These are phyloP conservation scores for Hibiscus trionum DNA, from an alignment of 345 rosid genomes.

Conservation along the genomic window DNA sequence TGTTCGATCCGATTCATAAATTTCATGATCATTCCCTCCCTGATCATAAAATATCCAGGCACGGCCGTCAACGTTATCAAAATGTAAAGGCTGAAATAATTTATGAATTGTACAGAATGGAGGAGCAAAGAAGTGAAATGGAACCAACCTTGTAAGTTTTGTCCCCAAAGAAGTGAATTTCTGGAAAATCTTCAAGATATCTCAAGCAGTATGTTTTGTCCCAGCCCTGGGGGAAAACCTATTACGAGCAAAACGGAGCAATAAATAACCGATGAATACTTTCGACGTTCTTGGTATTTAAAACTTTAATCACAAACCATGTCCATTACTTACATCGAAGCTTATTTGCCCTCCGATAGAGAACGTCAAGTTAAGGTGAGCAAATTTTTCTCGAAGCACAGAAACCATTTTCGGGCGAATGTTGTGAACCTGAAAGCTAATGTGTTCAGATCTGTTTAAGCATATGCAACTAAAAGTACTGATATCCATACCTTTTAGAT, in stretches of 20 bases:
- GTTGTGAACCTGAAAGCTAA: conserved; percentile 66
- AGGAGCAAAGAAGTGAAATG: neutral
- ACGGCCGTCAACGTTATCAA: neutral
- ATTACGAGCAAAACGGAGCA: conserved; percentile 12
- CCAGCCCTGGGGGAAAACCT: conserved; percentile 98
- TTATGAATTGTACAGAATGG: neutral
- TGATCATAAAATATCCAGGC: conserved; percentile 21
- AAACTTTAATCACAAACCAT: conserved; percentile 9
- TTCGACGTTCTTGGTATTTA: neutral
- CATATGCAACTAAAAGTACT: neutral
- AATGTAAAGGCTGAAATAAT: neutral
- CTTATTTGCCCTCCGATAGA: conserved; percentile 98
- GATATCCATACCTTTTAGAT: neutral
- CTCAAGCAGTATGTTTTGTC: conserved; percentile 96
- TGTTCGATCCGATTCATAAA: conserved; percentile 72
- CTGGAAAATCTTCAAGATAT: conserved; percentile 65
- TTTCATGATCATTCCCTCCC: conserved; percentile 96
- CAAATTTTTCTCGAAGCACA: conserved; percentile 75
- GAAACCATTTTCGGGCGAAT: conserved; percentile 81
- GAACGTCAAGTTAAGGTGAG: conserved; percentile 85
- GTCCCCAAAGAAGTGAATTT: conserved; percentile 98
- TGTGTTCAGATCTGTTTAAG: conserved; percentile 5
- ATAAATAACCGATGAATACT: neutral
- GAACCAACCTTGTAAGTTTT: conserved; percentile 79
- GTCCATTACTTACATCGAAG: conserved; percentile 65